Conservation (phyloP, 2,329 filamentous ascomycete genomes). For the Aspergillus nomiae region DNA sequence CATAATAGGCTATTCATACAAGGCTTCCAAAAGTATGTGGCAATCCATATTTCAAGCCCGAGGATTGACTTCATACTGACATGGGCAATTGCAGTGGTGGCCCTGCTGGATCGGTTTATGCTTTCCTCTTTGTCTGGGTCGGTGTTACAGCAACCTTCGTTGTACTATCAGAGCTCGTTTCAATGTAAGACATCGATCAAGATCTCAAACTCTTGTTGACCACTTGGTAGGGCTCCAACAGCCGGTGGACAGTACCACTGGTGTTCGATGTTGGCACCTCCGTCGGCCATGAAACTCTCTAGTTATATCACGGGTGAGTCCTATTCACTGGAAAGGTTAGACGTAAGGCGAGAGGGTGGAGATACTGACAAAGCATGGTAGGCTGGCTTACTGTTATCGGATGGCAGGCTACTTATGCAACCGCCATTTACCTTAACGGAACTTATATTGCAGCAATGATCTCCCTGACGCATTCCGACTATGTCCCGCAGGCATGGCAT, state of each 20-base stretch:
- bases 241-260: conserved; percentile 45
- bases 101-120: conserved; percentile 34
- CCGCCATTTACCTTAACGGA: conserved; percentile 35
- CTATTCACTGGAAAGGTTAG: background rate
- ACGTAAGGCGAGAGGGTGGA: background rate
- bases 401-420: conserved; percentile 47
- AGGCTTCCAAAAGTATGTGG: background rate
- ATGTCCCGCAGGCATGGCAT: conserved; percentile 49
- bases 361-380: conserved; percentile 6
- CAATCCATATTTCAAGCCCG: background rate
- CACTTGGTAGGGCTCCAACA: conserved; percentile 31
- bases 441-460: conserved; percentile 40
- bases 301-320: conserved; percentile 40
- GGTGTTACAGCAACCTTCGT: conserved; percentile 30
- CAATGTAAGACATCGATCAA: conserved; percentile 27
- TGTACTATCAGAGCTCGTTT: conserved; percentile 34
- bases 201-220: background rate
- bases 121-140: conserved; percentile 36
- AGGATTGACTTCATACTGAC: conserved; percentile 17
- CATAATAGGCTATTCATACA: conserved; percentile 18
- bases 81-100: conserved; percentile 28
- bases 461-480: conserved; percentile 39
- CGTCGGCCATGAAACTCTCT: conserved; percentile 34
- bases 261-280: conserved; percentile 44
- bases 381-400: conserved; percentile 46